Evolutionary conservation across 345 rosid species (phyloP), one percentile per base, ranked within the genome.

Genomic region (Leavenworthia alabamica): DNA sequence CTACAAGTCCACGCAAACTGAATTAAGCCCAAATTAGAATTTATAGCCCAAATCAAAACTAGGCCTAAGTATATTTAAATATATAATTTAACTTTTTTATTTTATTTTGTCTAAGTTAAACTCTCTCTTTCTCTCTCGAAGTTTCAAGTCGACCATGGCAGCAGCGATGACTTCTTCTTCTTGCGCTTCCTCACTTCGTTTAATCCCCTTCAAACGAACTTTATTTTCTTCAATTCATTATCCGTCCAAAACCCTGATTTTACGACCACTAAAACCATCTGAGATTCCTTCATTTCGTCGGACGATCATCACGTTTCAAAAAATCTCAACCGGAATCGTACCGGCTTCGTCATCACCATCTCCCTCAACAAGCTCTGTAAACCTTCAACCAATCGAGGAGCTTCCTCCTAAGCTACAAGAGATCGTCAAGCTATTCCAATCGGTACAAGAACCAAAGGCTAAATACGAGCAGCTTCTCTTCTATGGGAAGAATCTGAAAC

Each of bases 401-500:
- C 90, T 93, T 46, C 99, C 99, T 43, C 87, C 95, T 12, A 82
- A 77, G 76, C 96, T 93, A 39, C 95, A 79, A 57, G 89, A 90
- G 64, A 89, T 89, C 70, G 68, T 89, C 70, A 75, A 71, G 54
- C 86, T 84, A 4, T 94, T 94, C 72, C 99, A 90, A 64, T 84
- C 96, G 16, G 97, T 86, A 1, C 73, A 80, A 22, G 86, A 86
- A 4, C 81, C 92, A 0, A 86, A 73, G 66, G 82, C 88, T 44
- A 91, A 84, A 73, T 91, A 86, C 81, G 80, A 84, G 83, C 96
- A 88, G 80, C 86, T 91, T 6, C 49, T 86, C 10, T 88, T 91
- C 76, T 84, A 89, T 41, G 95, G 95, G 1, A 83, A 81, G 56
- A 82, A 80, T 52, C 80, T 94, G 64, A 80, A 71, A 13, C 87